Percentiles rank a stretch among this genome's conserved stretches.
phyloP scores from a whole-genome alignment of 169 alveolate species.

The Plasmodium cynomolgi region DNA sequence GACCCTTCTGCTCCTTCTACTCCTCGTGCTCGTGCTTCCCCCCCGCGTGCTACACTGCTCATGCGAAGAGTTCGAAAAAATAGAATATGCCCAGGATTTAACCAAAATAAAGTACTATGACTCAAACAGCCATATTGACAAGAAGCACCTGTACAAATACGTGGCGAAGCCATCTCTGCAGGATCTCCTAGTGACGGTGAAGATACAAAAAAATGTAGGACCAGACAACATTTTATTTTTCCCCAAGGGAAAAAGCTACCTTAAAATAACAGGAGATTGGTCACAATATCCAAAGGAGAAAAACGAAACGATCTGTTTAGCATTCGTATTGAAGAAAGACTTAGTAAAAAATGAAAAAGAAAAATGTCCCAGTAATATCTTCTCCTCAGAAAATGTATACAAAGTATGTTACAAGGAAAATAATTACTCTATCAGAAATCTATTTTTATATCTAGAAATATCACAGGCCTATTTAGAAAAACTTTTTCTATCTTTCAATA shows the following conservation, averaged over 20 bases:
- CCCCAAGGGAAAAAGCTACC: constrained; percentile 30
- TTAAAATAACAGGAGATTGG: constrained; percentile 72
- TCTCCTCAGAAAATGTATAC: constrained; percentile 10
- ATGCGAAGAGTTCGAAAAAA: constrained; percentile 37
- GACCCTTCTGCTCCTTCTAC: neutral
- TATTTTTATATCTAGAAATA: constrained; percentile 60
- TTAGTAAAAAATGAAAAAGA: neutral
- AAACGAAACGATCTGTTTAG: constrained; percentile 33
- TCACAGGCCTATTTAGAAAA: constrained; percentile 34
- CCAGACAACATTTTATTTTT: constrained; percentile 17
- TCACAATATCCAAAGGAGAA: constrained; percentile 46
- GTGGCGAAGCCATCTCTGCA: constrained; percentile 49
- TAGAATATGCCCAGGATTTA: constrained; percentile 30
- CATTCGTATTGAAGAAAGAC: constrained; percentile 17
- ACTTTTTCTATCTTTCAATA: constrained; percentile 20
- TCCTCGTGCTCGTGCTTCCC: neutral
- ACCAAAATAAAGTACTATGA: constrained; percentile 71
- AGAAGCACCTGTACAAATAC: constrained; percentile 22
- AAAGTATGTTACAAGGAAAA: constrained; percentile 57
- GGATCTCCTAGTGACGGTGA: constrained; percentile 35
- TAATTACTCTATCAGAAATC: constrained; percentile 38
- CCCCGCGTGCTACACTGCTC: neutral
- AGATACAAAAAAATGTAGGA: constrained; percentile 14
- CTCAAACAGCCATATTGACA: constrained; percentile 22
- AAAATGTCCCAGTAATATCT: constrained; percentile 7